A percentile compares a stretch with the other conserved stretches of the same genome.
Evolutionary conservation across 73 alveolate species (phyloP).

Genomic region (Paramecium tetraurelia): DNA sequence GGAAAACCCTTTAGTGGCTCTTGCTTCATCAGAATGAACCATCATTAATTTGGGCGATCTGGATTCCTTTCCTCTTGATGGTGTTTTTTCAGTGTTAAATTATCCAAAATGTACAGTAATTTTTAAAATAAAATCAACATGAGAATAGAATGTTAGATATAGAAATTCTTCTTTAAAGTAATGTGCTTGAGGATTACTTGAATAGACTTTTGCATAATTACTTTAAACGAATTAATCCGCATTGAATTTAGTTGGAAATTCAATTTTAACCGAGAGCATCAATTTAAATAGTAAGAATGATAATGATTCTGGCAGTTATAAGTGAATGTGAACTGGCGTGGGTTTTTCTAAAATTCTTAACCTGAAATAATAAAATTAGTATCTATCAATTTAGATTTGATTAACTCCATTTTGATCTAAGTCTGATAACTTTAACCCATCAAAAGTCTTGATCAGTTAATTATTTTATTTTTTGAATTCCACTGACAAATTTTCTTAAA

Average conservation of each 20-base stretch:
- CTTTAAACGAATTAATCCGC: not conserved
- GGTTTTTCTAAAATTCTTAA: not conserved
- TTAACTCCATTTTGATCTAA: not conserved
- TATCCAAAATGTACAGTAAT: not conserved
- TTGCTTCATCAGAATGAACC: not conserved
- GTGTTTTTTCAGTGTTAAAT: not conserved
- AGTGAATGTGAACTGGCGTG: not conserved
- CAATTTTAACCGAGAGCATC: not conserved
- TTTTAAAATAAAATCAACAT: conserved; percentile 3
- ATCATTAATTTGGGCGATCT: not conserved
- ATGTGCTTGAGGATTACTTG: not conserved
- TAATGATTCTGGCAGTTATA: not conserved
- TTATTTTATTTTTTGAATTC: not conserved
- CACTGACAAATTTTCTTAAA: not conserved
- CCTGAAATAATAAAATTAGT: conserved; percentile 32
- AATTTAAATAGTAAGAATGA: not conserved
- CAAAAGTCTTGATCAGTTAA: conserved; percentile 6
- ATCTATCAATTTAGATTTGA: not conserved
- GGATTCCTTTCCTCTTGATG: not conserved
- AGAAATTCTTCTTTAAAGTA: conserved; percentile 20
- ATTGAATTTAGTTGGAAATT: conserved; percentile 39
- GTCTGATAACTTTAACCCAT: not conserved
- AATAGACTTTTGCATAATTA: conserved; percentile 25
- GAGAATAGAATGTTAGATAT: not conserved
- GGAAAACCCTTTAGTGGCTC: not conserved